These are phyloP conservation scores for Cladosporium sp. DNA, from an alignment of 2,329 filamentous ascomycete genomes.

Conservation along the genomic window DNA sequence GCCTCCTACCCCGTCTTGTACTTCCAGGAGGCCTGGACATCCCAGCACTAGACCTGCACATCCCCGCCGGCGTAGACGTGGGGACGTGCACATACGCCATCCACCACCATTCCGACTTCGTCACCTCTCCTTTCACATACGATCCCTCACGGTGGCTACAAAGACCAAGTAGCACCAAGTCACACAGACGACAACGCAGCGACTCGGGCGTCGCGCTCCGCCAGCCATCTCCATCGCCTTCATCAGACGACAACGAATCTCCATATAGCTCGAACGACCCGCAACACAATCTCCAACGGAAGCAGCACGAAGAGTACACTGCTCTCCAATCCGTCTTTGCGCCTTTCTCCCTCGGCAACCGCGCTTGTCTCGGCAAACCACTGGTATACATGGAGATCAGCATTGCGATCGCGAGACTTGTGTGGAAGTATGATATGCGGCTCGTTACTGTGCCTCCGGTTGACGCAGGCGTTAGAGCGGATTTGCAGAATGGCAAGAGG, in stretches of 20 bases:
- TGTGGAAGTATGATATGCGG: slow-evolving; percentile 25
- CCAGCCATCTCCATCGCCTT: background rate
- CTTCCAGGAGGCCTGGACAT: slow-evolving; percentile 29
- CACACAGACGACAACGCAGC: background rate
- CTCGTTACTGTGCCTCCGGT: slow-evolving; percentile 14
- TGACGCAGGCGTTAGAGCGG: slow-evolving; percentile 48
- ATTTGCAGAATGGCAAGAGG: slow-evolving; percentile 47
- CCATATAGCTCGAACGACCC: background rate
- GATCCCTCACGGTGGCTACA: slow-evolving; percentile 26
- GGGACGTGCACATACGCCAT: slow-evolving; percentile 34
- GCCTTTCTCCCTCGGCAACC: slow-evolving; percentile 66
- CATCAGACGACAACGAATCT: background rate
- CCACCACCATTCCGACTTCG: slow-evolving; percentile 33
- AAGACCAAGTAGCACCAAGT: background rate
- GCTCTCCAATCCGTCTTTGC: slow-evolving; percentile 61
- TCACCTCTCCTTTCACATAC: slow-evolving; percentile 25
- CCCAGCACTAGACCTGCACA: slow-evolving; percentile 28
- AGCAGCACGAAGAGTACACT: background rate
- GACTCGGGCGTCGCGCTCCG: slow-evolving; percentile 2
- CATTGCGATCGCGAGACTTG: slow-evolving; percentile 22
- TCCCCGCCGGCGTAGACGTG: slow-evolving; percentile 34
- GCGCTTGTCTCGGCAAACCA: slow-evolving; percentile 66
- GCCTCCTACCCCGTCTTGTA: slow-evolving; percentile 33
- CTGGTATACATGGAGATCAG: slow-evolving; percentile 26
- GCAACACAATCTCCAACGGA: background rate